Conservation (phyloP, 2,329 filamentous ascomycete genomes). For the Talaromyces sp. region DNA sequence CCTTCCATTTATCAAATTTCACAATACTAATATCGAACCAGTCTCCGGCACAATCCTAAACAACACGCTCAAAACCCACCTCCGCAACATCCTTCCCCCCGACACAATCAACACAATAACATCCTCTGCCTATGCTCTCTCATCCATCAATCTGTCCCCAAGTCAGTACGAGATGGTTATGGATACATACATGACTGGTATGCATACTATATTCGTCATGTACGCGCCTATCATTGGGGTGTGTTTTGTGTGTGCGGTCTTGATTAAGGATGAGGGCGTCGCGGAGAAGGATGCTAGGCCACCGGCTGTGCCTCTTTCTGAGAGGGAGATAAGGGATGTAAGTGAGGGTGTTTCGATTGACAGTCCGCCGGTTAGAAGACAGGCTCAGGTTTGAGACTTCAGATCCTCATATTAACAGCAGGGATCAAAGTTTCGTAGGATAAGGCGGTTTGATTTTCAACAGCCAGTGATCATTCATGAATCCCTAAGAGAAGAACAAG, state of each 20-base stretch:
- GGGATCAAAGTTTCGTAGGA: neutral
- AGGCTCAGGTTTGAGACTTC: neutral
- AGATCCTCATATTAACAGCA: neutral
- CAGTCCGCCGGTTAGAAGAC: neutral
- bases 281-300: conserved; percentile 5
- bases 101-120: conserved; percentile 8
- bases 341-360: neutral
- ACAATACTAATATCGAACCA: neutral
- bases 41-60: conserved; percentile 16
- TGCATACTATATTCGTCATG: conserved; percentile 14
- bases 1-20: neutral
- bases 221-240: conserved; percentile 12
- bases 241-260: conserved; percentile 10
- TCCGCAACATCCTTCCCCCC: neutral
- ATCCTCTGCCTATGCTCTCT: conserved; percentile 6
- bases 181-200: conserved; percentile 10
- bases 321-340: neutral
- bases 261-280: conserved; percentile 12
- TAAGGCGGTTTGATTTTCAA: neutral
- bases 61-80: conserved; percentile 6
- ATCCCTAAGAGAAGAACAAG: neutral
- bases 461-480: neutral
- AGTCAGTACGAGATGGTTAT: neutral
- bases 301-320: neutral
- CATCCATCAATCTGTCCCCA: neutral